phyloP scores from a whole-genome alignment of 1,284 basidiomycete species.

The Anthracocystis panici-leucophaei region DNA sequence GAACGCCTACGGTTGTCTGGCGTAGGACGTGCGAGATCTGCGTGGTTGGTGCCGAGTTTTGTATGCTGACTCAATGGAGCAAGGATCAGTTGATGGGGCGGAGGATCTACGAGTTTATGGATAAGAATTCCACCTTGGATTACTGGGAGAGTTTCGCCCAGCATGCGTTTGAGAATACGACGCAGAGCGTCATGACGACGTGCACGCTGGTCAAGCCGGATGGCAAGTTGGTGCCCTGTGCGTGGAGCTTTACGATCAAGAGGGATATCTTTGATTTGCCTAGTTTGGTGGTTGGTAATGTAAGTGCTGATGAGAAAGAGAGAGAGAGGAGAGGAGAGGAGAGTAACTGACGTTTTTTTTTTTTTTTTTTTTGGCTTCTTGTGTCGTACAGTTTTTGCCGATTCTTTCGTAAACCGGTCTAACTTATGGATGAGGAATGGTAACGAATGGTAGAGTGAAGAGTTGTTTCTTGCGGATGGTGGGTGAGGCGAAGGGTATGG shows the following conservation, averaged over 20 bases:
- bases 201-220: slow-evolving; percentile 62
- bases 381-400: slow-evolving; percentile 4
- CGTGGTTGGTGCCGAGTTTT: slow-evolving; percentile 95
- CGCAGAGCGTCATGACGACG: slow-evolving; percentile 65
- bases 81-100: slow-evolving; percentile 64
- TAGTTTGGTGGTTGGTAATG: slow-evolving; percentile 58
- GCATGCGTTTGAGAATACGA: slow-evolving; percentile 68
- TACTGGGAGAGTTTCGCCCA: slow-evolving; percentile 69
- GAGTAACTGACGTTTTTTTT: neutral
- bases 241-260: slow-evolving; percentile 69
- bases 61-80: slow-evolving; percentile 79
- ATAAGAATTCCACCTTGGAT: slow-evolving; percentile 64
- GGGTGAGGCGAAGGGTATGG: no score
- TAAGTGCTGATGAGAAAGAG: neutral
- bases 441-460: neutral
- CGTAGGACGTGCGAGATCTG: slow-evolving; percentile 96
- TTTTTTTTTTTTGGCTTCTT: neutral
- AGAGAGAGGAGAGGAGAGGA: no score
- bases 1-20: slow-evolving; percentile 99
- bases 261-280: slow-evolving; percentile 68
- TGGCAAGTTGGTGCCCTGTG: slow-evolving; percentile 63
- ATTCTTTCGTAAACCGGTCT: neutral
- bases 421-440: neutral
- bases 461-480: neutral
- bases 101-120: slow-evolving; percentile 68